Evolutionary conservation across 2,329 filamentous ascomycete species (phyloP), one percentile per base, ranked within the genome.

Genomic region (Didymella arachidicola): DNA sequence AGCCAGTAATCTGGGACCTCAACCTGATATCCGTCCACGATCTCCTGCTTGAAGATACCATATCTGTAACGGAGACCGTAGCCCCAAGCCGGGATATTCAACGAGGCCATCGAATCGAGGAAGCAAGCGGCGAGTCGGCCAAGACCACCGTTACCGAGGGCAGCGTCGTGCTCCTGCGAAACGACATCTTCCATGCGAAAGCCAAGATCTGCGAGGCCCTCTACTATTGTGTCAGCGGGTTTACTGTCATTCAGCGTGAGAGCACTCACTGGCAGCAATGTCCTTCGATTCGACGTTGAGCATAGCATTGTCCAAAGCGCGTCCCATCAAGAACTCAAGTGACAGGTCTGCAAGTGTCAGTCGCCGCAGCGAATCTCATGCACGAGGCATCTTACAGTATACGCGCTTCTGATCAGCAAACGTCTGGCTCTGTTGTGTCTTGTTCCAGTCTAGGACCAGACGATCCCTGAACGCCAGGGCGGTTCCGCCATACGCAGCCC

Each of bases 1-100:
- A 99, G 87, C 95, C 95, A 99, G 80, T 99, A 98, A 77, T 99
- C 95, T 19, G 95, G 95, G 59, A 98, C 91, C 75, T 99, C 95
- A 64, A 99, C 93, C 79, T 99, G 95, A 77, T 97, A 99, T 57
- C 95, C 95, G 72, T 98, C 91, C 60, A 97, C 89, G 70, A 99
- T 98, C 81, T 98, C 95, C 82, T 99, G 95, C 82, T 98, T 98
- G 87, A 99, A 99, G 77, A 99, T 99, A 75, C 81, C 81, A 62
- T 98, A 98, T 77, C 93, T 86, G 82, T 99, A 99, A 72, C 95
- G 88, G 67, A 99, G 82, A 54, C 94, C 95, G 72, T 99, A 99
- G 34, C 95, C 95, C 95, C 95, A 99, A 19, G 95, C 95, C 10
- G 95, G 92, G 77, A 90, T 97, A 82, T 97, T 96, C 70, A 99